phyloP scores from a whole-genome alignment of 306 rosid genomes.

The Psophocarpus tetragonolobus region DNA sequence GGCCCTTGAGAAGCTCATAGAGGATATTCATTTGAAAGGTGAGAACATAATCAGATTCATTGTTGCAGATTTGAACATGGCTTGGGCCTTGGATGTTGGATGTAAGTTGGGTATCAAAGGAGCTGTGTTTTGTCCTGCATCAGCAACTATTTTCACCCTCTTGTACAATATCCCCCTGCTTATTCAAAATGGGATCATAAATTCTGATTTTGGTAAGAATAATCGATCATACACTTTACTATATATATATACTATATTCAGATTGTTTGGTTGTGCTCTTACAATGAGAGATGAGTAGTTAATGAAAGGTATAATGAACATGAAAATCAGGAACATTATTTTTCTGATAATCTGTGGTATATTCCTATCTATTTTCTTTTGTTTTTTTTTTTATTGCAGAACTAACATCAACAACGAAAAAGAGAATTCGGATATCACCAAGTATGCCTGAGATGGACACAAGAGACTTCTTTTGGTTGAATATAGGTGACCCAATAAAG shows the following conservation, averaged over 20 bases:
- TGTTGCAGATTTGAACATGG: slow-evolving; percentile 25
- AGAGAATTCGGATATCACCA: slow-evolving; percentile 21
- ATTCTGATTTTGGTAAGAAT: slow-evolving; percentile 27
- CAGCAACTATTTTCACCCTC: not conserved
- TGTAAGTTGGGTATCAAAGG: slow-evolving; percentile 26
- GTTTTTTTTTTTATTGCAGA: slow-evolving; percentile 14
- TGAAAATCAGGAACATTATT: too few relatives aligned
- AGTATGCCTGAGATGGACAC: slow-evolving; percentile 33
- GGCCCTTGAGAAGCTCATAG: slow-evolving; percentile 45
- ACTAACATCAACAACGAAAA: not conserved
- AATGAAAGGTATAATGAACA: too few relatives aligned
- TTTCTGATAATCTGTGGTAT: too few relatives aligned
- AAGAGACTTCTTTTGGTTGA: slow-evolving; percentile 29
- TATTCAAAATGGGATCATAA: slow-evolving; percentile 37
- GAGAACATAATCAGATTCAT: not conserved
- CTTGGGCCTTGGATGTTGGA: slow-evolving; percentile 28
- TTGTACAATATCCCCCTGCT: slow-evolving; percentile 27
- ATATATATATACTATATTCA: too few relatives aligned
- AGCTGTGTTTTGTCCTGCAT: slow-evolving; percentile 23
- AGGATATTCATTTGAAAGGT: slow-evolving; percentile 4
- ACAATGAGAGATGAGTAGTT: not conserved
- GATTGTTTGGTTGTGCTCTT: too few relatives aligned
- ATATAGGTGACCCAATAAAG: not conserved
- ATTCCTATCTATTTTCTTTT: too few relatives aligned
- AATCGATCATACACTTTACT: too few relatives aligned